Evolutionary conservation across 2,329 filamentous ascomycete genomes (phyloP).

Genomic region (Didymella keratinophila): DNA sequence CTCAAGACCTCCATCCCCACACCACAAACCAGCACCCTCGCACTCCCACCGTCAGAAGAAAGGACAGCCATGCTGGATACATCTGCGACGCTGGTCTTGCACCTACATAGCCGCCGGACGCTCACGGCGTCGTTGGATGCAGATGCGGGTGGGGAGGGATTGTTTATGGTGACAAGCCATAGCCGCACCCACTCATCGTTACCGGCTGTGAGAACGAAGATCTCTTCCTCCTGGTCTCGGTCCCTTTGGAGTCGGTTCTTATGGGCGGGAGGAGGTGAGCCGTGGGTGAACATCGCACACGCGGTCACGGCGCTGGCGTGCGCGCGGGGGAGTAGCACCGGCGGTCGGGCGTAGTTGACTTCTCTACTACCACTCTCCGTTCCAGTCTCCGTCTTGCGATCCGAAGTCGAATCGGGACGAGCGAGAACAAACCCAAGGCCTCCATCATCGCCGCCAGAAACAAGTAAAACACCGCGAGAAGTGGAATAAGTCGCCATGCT

Average conservation of each 20-base stretch:
- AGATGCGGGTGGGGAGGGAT: no score
- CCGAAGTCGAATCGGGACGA: no score
- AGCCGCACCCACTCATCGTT: conserved; percentile 60
- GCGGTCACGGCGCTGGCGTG: conserved; percentile 76
- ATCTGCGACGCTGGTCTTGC: conserved; percentile 62
- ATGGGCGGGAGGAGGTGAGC: not conserved
- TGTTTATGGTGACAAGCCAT: conserved; percentile 51
- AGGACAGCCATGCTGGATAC: conserved; percentile 60
- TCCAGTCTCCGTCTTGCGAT: no score
- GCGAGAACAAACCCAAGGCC: conserved; percentile 64
- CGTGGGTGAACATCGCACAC: conserved; percentile 52
- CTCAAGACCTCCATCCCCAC: conserved; percentile 45
- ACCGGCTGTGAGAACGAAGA: conserved; percentile 48
- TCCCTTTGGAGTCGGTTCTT: no score
- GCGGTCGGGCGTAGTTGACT: conserved; percentile 19
- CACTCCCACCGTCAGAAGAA: conserved; percentile 7
- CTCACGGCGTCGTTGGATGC: conserved; percentile 28
- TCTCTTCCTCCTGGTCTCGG: not conserved
- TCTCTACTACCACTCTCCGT: no score
- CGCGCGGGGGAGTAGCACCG: conserved; percentile 62
- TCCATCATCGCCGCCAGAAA: conserved; percentile 90
- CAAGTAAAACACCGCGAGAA: conserved; percentile 57
- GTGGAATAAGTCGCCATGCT: conserved; percentile 49
- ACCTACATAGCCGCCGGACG: conserved; percentile 42
- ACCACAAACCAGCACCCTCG: conserved; percentile 42